Percentiles rank a stretch among this genome's conserved stretches.
Evolutionary conservation across 768 basidiomycete species (phyloP).

Genomic region (Mycena venus): DNA sequence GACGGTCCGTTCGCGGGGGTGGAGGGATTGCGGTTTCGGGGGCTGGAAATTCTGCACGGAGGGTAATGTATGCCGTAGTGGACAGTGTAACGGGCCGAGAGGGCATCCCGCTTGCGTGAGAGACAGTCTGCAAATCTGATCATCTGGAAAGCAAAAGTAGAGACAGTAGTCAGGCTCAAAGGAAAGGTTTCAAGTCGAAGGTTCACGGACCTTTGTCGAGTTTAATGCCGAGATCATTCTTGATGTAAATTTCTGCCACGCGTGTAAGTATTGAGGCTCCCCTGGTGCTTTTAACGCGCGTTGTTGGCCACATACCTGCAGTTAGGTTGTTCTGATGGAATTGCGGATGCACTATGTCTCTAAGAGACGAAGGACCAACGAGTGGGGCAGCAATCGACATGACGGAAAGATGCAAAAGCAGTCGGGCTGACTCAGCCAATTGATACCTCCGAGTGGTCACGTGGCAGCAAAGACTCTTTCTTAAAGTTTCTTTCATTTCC

Average conservation of each 20-base stretch:
- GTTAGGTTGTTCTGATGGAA: slow-evolving; percentile 98
- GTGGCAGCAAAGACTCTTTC: no score
- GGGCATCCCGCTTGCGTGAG: slow-evolving; percentile 91
- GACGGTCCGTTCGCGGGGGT: slow-evolving; percentile 93
- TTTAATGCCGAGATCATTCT: slow-evolving; percentile 86
- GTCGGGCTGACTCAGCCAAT: no score
- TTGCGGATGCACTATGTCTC: slow-evolving; percentile 87
- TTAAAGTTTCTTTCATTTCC: no score
- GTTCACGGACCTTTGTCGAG: slow-evolving; percentile 91
- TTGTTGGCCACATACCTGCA: neutral
- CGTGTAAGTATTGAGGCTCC: neutral
- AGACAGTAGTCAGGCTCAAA: no score
- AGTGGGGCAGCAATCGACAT: no score
- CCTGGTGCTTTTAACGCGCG: no score
- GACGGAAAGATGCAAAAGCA: no score
- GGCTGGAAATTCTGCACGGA: slow-evolving; percentile 92
- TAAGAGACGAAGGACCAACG: no score
- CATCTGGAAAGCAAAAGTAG: slow-evolving; percentile 71
- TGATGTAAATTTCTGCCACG: slow-evolving; percentile 79
- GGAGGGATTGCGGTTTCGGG: slow-evolving; percentile 83
- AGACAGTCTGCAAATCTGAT: slow-evolving; percentile 92
- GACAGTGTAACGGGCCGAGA: slow-evolving; percentile 93
- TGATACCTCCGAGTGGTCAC: no score
- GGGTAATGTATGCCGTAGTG: slow-evolving; percentile 86
- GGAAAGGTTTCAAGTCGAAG: neutral